These are phyloP conservation scores for Kwoniella dendrophila DNA, from an alignment of 768 basidiomycete genomes.

Conservation along the genomic window DNA sequence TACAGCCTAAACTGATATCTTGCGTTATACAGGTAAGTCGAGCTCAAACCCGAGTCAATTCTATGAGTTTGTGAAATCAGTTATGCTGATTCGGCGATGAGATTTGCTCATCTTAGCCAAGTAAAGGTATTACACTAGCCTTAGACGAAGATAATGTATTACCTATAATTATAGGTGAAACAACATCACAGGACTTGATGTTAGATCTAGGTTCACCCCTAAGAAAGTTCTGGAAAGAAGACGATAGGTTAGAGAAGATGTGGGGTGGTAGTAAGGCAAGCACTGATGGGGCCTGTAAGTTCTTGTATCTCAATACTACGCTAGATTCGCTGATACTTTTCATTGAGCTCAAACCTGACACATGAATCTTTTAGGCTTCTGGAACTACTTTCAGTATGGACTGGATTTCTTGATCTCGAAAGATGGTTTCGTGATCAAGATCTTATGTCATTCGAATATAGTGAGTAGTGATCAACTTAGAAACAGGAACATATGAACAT, in stretches of 20 bases:
- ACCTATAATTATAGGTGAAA: conserved; percentile 69
- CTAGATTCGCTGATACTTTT: neutral
- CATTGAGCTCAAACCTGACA: neutral
- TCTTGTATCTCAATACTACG: no score
- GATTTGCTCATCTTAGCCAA: conserved; percentile 23
- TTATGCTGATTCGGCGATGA: neutral
- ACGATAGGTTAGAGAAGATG: conserved; percentile 58
- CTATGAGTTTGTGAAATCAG: no score
- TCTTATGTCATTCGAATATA: conserved; percentile 82
- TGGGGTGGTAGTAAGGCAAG: conserved; percentile 34
- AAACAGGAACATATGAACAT: no score
- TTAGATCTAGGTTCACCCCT: conserved; percentile 78
- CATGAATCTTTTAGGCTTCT: conserved; percentile 32
- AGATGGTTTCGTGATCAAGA: conserved; percentile 72
- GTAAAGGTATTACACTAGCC: conserved; percentile 37
- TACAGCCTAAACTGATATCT: conserved; percentile 8
- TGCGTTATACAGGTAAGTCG: conserved; percentile 30
- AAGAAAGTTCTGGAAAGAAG: conserved; percentile 81
- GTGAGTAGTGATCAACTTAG: conserved; percentile 59
- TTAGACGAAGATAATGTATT: conserved; percentile 57
- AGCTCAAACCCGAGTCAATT: neutral
- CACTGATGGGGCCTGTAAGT: conserved; percentile 22
- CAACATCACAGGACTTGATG: conserved; percentile 78
- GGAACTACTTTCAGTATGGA: conserved; percentile 88
- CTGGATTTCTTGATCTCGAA: conserved; percentile 77